Percentiles rank a stretch among this genome's conserved stretches.
These are phyloP conservation scores for Halophytophthora batemanensis DNA, from an alignment of 352 stramenopile genomes.

Conservation along the genomic window DNA sequence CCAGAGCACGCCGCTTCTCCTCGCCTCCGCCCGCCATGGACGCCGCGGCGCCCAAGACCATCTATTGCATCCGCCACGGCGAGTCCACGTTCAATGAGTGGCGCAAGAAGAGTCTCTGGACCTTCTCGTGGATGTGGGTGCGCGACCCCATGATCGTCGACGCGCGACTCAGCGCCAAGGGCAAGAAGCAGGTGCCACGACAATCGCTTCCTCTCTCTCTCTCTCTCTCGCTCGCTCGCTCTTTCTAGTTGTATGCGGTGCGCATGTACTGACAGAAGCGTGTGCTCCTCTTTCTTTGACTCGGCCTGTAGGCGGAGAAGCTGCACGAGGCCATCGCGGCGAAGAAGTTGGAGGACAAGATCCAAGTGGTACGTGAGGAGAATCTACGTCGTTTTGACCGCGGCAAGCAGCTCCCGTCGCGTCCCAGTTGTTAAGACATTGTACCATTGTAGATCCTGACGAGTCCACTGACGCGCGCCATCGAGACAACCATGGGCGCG, in stretches of 20 bases:
- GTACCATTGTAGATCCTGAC: slow-evolving; percentile 55
- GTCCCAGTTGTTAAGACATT: background rate
- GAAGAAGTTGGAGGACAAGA: slow-evolving; percentile 46
- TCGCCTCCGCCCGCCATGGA: slow-evolving; percentile 5
- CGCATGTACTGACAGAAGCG: too few relatives aligned
- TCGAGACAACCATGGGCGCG: slow-evolving; percentile 70
- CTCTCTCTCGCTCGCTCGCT: background rate
- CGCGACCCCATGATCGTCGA: slow-evolving; percentile 86
- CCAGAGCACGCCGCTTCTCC: too few relatives aligned
- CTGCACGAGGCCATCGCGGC: slow-evolving; percentile 38
- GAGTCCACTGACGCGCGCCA: slow-evolving; percentile 78
- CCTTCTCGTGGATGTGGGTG: slow-evolving; percentile 85
- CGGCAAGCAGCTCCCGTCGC: background rate
- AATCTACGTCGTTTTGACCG: background rate
- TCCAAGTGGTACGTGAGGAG: slow-evolving; percentile 53
- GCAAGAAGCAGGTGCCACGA: slow-evolving; percentile 53
- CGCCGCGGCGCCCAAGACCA: slow-evolving; percentile 37
- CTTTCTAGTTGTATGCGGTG: background rate
- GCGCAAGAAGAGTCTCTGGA: slow-evolving; percentile 70
- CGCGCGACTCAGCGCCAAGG: slow-evolving; percentile 68
- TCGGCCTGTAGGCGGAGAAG: slow-evolving; percentile 26
- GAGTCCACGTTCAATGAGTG: slow-evolving; percentile 89
- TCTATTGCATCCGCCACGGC: slow-evolving; percentile 87
- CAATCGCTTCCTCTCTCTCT: background rate
- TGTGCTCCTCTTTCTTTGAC: background rate